Evolutionary conservation across 352 stramenopile genomes (phyloP).

Genomic region (Phytophthora hybrid): DNA sequence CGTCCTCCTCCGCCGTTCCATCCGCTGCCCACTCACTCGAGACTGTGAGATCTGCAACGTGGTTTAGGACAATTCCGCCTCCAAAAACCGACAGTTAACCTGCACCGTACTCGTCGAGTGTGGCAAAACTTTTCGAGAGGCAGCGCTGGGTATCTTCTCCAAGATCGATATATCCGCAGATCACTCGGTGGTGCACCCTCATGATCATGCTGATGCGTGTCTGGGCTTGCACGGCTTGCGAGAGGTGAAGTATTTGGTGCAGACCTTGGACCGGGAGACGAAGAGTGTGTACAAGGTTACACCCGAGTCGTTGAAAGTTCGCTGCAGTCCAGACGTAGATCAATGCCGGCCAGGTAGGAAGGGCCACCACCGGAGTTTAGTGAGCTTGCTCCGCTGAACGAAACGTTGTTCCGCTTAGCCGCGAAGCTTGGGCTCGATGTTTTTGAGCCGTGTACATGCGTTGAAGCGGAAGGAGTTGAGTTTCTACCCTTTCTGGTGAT

Average conservation of each 20-base stretch:
- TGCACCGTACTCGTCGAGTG: constrained; percentile 20
- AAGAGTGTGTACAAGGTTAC: background rate
- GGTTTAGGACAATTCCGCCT: constrained; percentile 46
- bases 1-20: background rate
- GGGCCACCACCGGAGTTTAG: background rate
- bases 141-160: constrained; percentile 62
- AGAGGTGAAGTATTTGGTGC: background rate
- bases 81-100: constrained; percentile 62
- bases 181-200: constrained; percentile 74
- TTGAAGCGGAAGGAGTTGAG: background rate
- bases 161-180: constrained; percentile 45
- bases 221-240: constrained; percentile 1
- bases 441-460: background rate
- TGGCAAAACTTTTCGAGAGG: constrained; percentile 58
- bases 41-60: constrained; percentile 28
- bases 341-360: background rate
- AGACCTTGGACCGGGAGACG: background rate
- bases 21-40: background rate
- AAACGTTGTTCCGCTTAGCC: background rate
- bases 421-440: background rate
- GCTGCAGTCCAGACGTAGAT: background rate
- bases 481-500: background rate
- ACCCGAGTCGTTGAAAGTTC: background rate
- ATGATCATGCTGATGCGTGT: constrained; percentile 77
- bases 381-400: background rate